These are phyloP conservation scores for Alternaria alternata DNA, from an alignment of 2,329 filamentous ascomycete species.

Conservation along the genomic window DNA sequence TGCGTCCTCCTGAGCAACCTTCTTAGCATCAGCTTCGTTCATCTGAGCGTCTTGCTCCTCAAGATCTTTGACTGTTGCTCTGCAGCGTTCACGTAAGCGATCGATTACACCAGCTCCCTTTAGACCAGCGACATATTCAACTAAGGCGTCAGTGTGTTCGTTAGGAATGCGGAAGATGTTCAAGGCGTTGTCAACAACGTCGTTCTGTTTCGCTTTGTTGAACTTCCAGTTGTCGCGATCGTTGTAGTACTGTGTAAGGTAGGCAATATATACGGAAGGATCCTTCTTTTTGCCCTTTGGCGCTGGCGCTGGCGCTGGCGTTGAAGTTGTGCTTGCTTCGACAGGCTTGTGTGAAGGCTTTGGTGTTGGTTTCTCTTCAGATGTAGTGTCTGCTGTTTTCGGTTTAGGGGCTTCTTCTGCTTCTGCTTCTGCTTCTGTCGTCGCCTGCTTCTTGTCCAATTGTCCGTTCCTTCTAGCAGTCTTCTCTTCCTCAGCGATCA, in stretches of 20 bases:
- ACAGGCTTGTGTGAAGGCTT: constrained; percentile 3
- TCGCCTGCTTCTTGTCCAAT: constrained; percentile 26
- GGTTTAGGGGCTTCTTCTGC: constrained; percentile 11
- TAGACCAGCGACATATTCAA: constrained; percentile 80
- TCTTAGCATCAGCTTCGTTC: constrained; percentile 46
- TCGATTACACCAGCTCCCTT: constrained; percentile 75
- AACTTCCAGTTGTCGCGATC: constrained; percentile 85
- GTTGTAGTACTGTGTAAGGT: constrained; percentile 78
- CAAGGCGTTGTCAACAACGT: constrained; percentile 83
- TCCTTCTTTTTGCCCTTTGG: constrained; percentile 53
- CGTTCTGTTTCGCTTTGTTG: constrained; percentile 90
- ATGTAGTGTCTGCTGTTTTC: constrained; percentile 1
- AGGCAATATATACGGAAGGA: constrained; percentile 73
- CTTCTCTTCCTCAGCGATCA: constrained; percentile 24
- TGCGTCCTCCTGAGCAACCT: constrained; percentile 49
- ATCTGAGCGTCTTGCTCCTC: constrained; percentile 51
- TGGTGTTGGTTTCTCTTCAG: not conserved
- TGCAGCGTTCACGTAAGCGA: constrained; percentile 72
- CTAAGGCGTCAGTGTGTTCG: constrained; percentile 72
- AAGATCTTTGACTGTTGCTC: constrained; percentile 65
- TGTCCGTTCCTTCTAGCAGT: constrained; percentile 23
- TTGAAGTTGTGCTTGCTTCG: not conserved
- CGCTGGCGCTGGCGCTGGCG: not conserved
- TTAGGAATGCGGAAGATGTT: constrained; percentile 75
- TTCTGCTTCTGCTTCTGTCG: constrained; percentile 3